phyloP scores from a whole-genome alignment of 225 moss, liverwort and hornwort genomes.

The Rhytidiadelphus loreus region DNA sequence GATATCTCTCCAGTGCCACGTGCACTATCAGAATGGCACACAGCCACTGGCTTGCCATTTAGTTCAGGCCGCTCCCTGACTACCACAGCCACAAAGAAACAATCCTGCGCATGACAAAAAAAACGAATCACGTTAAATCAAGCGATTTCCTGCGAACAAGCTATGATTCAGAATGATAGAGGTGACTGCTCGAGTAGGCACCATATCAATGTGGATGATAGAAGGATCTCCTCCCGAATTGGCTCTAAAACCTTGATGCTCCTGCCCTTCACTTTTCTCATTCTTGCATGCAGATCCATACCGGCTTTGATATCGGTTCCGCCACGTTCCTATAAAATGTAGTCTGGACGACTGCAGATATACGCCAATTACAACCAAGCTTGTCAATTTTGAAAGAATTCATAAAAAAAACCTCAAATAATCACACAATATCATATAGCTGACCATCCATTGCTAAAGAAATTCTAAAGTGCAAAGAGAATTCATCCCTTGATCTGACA shows the following conservation, averaged over 20 bases:
- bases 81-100: constrained; percentile 95
- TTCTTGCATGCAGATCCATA: constrained; percentile 45
- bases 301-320: constrained; percentile 81
- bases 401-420: not conserved
- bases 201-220: constrained; percentile 98
- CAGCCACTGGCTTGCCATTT: constrained; percentile 76
- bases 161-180: not conserved
- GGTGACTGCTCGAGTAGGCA: constrained; percentile 3
- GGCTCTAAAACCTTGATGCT: constrained; percentile 21
- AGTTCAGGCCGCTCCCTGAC: constrained; percentile 71
- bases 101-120: constrained; percentile 52
- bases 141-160: not conserved
- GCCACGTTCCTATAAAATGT: constrained; percentile 99
- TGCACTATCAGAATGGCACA: constrained; percentile 93
- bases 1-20: constrained; percentile 96
- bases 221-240: constrained; percentile 37
- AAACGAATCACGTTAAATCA: not conserved
- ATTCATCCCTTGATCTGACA: not conserved
- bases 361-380: not conserved
- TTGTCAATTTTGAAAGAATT: not conserved
- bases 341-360: constrained; percentile 69
- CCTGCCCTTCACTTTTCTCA: constrained; percentile 24
- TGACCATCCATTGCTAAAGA: not conserved
- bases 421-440: not conserved
- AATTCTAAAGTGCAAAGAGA: not conserved